Evolutionary conservation across 805 yeast species (phyloP), one percentile per base, ranked within the genome.

Genomic region (Brettanomyces nanus): DNA sequence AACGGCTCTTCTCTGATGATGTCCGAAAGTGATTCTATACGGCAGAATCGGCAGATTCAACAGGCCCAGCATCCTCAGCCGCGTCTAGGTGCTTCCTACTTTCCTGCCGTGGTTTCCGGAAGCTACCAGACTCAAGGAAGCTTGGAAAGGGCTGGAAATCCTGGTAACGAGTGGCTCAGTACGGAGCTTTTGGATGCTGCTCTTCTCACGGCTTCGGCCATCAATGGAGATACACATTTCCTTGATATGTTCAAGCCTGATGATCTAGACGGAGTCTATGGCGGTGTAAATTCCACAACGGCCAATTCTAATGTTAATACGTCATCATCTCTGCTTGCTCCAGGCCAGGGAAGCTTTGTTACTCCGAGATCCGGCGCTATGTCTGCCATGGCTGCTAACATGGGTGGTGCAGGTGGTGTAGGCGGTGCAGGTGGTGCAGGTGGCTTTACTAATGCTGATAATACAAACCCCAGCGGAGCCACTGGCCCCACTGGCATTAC

Each of bases 121-220:
- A 23, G 19, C 15, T 28, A 18, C 18, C 4, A 21, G 21, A 19
- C 19, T 31, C 33, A 31, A 26, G 14, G 13, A 27, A 18, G 22
- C 37, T 19, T 32, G n/a, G 39, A 43, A 15, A 43, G 32, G n/a
- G n/a, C n/a, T n/a, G 10, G 26, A 9, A 23, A 23, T 22, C 36
- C 63, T 27, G 80, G 76, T 37, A 72, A 73, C 39, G 75, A 78
- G 46, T 80, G 86, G 86, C 63, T 81, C 18, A 77, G 86, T 13
- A 76, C 72, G 39, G 89, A 81, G 50, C 62, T 81, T 33, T 54
- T 82, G 36, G 85, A 78, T 45, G 87, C 81, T 48, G 87, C 86
- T 0, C 58, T 81, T 20, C 59, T 81, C 43, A 79, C 87, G 0
- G 87, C 87, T 0, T 80, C 85, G 4, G 87, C 89, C 0, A 58